Conservation (phyloP, 2,329 filamentous ascomycete genomes). For the Tolypocladium album region DNA sequence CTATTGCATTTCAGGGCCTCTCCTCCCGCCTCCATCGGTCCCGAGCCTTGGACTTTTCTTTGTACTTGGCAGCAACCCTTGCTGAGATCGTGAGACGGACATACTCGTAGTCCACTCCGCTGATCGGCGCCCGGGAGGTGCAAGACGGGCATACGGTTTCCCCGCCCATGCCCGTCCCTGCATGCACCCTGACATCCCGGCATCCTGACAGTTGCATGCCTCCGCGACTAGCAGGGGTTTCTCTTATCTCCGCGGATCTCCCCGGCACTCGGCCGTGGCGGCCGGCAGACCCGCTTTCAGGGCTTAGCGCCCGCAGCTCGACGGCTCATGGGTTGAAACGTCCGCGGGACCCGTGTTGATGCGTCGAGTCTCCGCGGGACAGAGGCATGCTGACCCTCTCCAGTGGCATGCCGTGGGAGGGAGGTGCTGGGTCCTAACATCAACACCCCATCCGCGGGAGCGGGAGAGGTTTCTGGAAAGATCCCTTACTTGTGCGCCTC, state of each 20-base stretch:
- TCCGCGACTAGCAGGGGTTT: neutral
- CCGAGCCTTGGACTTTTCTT: neutral
- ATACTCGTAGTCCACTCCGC: neutral
- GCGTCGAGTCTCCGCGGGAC: neutral
- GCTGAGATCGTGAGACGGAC: neutral
- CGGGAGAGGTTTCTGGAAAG: neutral
- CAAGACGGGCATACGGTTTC: neutral
- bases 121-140: neutral
- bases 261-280: neutral
- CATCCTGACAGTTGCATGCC: neutral
- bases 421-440: neutral
- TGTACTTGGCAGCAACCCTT: neutral
- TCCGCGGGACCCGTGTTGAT: neutral
- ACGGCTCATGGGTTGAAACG: neutral
- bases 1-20: neutral
- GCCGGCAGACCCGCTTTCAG: neutral
- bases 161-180: neutral
- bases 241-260: neutral
- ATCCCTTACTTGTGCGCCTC: neutral
- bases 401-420: neutral
- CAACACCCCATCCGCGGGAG: neutral
- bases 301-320: neutral
- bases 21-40: neutral
- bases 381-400: neutral
- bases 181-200: neutral